These are phyloP conservation scores for Syzygium grande DNA, from an alignment of 345 rosid genomes.

Conservation along the genomic window DNA sequence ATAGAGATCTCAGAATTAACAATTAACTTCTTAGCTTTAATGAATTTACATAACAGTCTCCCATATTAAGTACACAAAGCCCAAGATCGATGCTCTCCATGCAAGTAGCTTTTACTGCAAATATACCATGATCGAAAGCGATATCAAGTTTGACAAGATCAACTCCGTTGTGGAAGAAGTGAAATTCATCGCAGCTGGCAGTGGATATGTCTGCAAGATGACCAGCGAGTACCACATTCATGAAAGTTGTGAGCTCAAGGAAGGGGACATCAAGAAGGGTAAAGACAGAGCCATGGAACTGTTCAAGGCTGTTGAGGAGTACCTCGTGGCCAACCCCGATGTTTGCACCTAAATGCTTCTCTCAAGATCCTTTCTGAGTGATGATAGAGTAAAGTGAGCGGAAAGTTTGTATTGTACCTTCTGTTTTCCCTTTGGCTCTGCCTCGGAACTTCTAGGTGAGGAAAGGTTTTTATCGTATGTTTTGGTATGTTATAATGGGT, in stretches of 20 bases:
- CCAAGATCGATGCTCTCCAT: neutral
- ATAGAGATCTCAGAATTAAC: neutral
- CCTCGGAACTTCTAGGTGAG: neutral
- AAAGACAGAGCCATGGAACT: neutral
- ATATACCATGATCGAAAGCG: conserved; percentile 1
- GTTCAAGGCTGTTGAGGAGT: neutral
- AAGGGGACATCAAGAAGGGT: conserved; percentile 2
- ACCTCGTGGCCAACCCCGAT: neutral
- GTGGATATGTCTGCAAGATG: conserved; percentile 1
- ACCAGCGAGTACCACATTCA: neutral
- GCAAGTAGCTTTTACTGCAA: neutral
- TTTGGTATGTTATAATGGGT: neutral
- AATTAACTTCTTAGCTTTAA: neutral
- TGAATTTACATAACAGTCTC: neutral
- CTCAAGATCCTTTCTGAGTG: neutral
- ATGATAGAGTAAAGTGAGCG: neutral
- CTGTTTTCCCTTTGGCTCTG: neutral
- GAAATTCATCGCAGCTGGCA: neutral
- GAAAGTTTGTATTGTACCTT: neutral
- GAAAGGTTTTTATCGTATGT: too few relatives aligned
- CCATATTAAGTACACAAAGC: neutral
- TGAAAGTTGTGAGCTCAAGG: conserved; percentile 1
- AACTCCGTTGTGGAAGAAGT: neutral
- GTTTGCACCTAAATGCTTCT: conserved; percentile 4
- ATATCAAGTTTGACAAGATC: neutral